Evolutionary conservation across 2,329 filamentous ascomycete genomes (phyloP), one percentile per base, ranked within the genome.

Genomic region (Gremmenia infestans): DNA sequence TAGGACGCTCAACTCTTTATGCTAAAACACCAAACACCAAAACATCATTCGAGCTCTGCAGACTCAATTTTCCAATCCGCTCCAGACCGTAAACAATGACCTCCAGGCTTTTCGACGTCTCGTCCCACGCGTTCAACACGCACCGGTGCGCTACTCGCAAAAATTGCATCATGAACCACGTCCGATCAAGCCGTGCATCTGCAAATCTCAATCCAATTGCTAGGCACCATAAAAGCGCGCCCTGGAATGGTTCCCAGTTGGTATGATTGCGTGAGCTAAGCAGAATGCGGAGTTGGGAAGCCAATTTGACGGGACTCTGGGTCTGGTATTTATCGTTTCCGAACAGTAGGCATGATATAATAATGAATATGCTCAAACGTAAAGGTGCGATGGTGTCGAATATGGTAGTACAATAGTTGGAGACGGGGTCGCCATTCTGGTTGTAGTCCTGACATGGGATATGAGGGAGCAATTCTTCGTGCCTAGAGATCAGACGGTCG

Each of bases 111-210:
- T 28, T 52, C 25, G 25, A 43, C n/a, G 50, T 46, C 40, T 52
- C 23, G 7, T 52, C 40, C 50, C 50, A 52, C 15, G 23, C 17
- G 12, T 46, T 40, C 14, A 52, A 28, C 8, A 46, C 40, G 15
- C 40, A 40, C 5, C 25, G 9, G 1, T 52, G 50, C 23, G 50
- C 15, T 5, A 22, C 37, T 11, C 50, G 50, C 4, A 52, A 19
- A 23, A 52, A 52, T 28, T 52, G 50, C 50, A 52, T 52, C 39
- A 52, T 9, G 23, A 52, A 52, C 50, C 50, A 52, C 15, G 39
- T 46, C 15, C 50, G 39, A 36, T 46, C 22, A 12, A 23, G 17
- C 25, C 8, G 9, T 17, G 19, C 6, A 36, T 52, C 50, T 23
- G 39, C 50, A 36, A 52, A 52, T 14, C 50, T 39, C 17, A 46